Conservation (phyloP, 1,139 yeast species). For the Candida sanyaensis region DNA sequence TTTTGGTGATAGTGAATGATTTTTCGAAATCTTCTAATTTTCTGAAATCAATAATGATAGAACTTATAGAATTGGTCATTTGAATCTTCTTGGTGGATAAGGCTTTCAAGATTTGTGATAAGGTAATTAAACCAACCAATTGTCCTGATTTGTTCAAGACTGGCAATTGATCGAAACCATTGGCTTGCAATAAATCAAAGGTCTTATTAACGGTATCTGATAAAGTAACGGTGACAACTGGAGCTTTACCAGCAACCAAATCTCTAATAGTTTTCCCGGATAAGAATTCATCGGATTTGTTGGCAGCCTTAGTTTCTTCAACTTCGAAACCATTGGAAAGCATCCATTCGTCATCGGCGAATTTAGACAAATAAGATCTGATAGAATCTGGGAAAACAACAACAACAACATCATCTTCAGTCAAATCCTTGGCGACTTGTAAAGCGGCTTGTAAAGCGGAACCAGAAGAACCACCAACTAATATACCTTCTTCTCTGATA, state of each 20-base stretch:
- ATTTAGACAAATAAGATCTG: slow-evolving; percentile 84
- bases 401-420: slow-evolving; percentile 75
- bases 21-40: slow-evolving; percentile 70
- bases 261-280: slow-evolving; percentile 57
- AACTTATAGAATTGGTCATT: slow-evolving; percentile 59
- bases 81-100: slow-evolving; percentile 66
- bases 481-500: slow-evolving; percentile 82
- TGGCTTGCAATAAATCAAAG: slow-evolving; percentile 68
- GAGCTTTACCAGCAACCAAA: slow-evolving; percentile 65
- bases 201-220: slow-evolving; percentile 66
- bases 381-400: slow-evolving; percentile 87
- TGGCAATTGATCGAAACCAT: slow-evolving; percentile 87
- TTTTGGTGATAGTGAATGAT: slow-evolving; percentile 62
- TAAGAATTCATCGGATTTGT: slow-evolving; percentile 55
- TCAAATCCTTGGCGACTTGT: slow-evolving; percentile 65
- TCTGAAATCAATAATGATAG: slow-evolving; percentile 74
- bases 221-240: slow-evolving; percentile 75
- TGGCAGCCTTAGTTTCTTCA: slow-evolving; percentile 48
- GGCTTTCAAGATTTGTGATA: slow-evolving; percentile 70
- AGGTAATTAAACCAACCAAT: slow-evolving; percentile 75
- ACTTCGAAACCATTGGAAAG: slow-evolving; percentile 68
- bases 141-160: slow-evolving; percentile 63
- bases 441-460: slow-evolving; percentile 83
- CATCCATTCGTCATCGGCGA: slow-evolving; percentile 94
- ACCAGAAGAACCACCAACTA: slow-evolving; percentile 90